These are phyloP conservation scores for Alternaria consortialis DNA, from an alignment of 2,329 filamentous ascomycete species.

Conservation along the genomic window DNA sequence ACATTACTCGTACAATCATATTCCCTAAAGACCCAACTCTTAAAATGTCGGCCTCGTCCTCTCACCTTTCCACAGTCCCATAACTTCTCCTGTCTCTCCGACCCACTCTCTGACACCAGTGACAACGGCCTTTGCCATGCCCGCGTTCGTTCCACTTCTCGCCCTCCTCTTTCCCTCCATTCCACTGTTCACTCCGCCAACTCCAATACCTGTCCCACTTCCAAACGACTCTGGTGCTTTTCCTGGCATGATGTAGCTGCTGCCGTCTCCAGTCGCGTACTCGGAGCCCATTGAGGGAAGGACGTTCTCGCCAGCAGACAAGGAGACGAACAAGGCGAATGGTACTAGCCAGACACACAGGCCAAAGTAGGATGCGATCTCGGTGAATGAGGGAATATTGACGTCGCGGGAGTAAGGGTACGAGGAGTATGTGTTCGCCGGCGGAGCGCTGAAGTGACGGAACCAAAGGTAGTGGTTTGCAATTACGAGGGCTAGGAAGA, in stretches of 20 bases:
- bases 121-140: constrained; percentile 67
- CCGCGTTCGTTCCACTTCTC: constrained; percentile 62
- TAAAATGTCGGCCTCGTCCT: constrained; percentile 58
- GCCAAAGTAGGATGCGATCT: constrained; percentile 96
- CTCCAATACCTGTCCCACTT: constrained; percentile 44
- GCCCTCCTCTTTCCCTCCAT: constrained; percentile 49
- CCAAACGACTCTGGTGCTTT: constrained; percentile 45
- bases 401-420: constrained; percentile 69
- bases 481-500: constrained; percentile 74
- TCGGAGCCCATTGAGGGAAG: constrained; percentile 90
- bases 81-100: constrained; percentile 66
- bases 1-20: constrained; percentile 25
- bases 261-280: constrained; percentile 68
- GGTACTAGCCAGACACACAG: constrained; percentile 97
- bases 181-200: constrained; percentile 23
- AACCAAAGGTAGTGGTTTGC: constrained; percentile 97
- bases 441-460: constrained; percentile 78
- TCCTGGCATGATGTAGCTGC: constrained; percentile 58
- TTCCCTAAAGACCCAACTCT: constrained; percentile 2
- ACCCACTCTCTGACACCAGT: constrained; percentile 71
- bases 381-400: constrained; percentile 81
- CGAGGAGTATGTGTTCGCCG: constrained; percentile 63
- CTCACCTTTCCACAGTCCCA: constrained; percentile 70
- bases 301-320: constrained; percentile 94
- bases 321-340: constrained; percentile 91